Conservation (phyloP, 164 flowering plant species). For the Aristolochia fimbriata region DNA sequence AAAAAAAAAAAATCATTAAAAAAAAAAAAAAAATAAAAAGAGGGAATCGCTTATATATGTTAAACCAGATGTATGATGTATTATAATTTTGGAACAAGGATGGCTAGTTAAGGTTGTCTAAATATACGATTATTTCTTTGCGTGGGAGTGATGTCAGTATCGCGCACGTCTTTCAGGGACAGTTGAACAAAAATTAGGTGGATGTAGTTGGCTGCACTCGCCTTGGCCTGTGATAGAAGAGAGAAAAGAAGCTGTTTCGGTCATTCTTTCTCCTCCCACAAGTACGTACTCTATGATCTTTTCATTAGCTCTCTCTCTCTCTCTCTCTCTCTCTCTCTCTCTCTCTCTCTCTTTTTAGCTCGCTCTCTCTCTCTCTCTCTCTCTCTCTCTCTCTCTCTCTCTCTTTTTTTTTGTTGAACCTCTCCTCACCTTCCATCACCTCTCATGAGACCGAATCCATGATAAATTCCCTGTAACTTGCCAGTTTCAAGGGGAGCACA, state of each 20-base stretch:
- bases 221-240: too few relatives aligned
- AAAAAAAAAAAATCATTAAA: too few relatives aligned
- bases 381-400: slow-evolving; percentile 7
- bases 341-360: not conserved
- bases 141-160: not conserved
- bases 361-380: slow-evolving; percentile 4
- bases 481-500: not conserved
- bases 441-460: not conserved
- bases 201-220: not conserved
- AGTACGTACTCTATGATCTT: too few relatives aligned
- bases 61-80: too few relatives aligned
- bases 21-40: too few relatives aligned
- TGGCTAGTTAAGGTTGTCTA: too few relatives aligned
- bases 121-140: too few relatives aligned
- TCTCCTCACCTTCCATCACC: slow-evolving; percentile 15
- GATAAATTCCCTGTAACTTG: not conserved
- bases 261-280: not conserved
- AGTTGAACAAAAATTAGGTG: not conserved
- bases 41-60: too few relatives aligned
- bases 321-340: too few relatives aligned
- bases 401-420: slow-evolving; percentile 18
- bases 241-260: too few relatives aligned
- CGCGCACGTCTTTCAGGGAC: not conserved
- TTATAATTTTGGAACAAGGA: too few relatives aligned
- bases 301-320: too few relatives aligned